Evolutionary conservation across 148 eudicot species (phyloP).

Genomic region (Camellia japonica): DNA sequence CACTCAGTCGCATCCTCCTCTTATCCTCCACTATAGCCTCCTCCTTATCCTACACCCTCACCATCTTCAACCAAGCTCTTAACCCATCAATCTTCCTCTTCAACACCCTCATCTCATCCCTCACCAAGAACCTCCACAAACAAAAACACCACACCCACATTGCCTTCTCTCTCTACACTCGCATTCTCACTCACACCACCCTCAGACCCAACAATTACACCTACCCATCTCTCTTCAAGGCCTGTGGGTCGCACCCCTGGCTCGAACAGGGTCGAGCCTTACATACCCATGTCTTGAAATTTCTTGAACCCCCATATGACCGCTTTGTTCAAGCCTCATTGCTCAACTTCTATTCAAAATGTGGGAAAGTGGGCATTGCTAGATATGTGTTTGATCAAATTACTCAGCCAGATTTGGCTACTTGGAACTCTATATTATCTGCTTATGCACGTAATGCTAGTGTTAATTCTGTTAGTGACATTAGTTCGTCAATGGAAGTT

Average conservation of each 20-base stretch:
- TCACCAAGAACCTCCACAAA: constrained; percentile 3
- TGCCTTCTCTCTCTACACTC: constrained; percentile 32
- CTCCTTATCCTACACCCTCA: constrained; percentile 31
- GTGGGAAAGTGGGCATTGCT: constrained; percentile 33
- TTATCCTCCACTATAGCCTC: constrained; percentile 26
- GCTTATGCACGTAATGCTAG: constrained; percentile 30
- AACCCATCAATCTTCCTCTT: constrained; percentile 36
- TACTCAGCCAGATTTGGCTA: constrained; percentile 38
- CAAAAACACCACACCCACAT: constrained; percentile 11
- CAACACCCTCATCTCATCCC: constrained; percentile 47
- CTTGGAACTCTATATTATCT: constrained; percentile 46
- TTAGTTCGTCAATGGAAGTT: constrained; percentile 32
- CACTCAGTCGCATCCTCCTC: constrained; percentile 35
- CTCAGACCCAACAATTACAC: constrained; percentile 40
- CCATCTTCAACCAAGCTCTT: constrained; percentile 31
- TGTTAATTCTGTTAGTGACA: background rate
- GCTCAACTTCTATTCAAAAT: constrained; percentile 43
- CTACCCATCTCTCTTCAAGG: constrained; percentile 51
- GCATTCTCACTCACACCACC: constrained; percentile 19
- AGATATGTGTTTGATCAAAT: constrained; percentile 37
- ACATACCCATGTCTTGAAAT: constrained; percentile 41
- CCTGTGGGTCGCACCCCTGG: constrained; percentile 40
- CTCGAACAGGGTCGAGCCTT: constrained; percentile 34
- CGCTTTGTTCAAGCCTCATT: constrained; percentile 43
- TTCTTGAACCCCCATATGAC: constrained; percentile 32